Base-by-base conservation (phyloP, 805 yeast genomes). In the Ogataea trehalophila region DNA sequence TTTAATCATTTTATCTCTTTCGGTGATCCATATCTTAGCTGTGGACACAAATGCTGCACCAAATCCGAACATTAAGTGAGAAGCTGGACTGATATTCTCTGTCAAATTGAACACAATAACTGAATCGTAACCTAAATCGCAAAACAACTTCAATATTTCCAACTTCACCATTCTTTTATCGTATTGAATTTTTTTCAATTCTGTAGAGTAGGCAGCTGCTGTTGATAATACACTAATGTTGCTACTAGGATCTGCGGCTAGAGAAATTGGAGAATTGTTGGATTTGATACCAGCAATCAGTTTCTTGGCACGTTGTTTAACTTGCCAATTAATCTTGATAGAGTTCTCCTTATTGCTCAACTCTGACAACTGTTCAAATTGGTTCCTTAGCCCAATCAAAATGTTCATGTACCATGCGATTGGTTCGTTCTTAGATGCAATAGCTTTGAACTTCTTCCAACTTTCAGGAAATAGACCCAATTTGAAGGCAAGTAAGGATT, bases 331-430 rank as follows among this genome's bases (percentile, higher is more conserved):
- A 40, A 84, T 76, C 51, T 70, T 73, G 33, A 81, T 52, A 45
- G 79, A 81, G 53, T 74, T 65, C 55, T 81, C 85, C 53, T 72
- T 72, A 39, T 70, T 75, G 14, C 66, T 62, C 22, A 79, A 65
- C n/a, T 58, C 58, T 38, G 67, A 66, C 44, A 79, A 65, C 45
- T 71, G 69, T 16, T 62, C 65, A 59, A 74, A 72, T 20, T 80
- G 76, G 47, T 74, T 74, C 59, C 79, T 77, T 43, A 83, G 60
- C 1, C 80, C 80, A 15, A 82, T 61, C 48, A 84, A 53, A 17
- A 86, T 79, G 57, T 81, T 86, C 46, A 73, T 73, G 66, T 81
- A 81, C 91, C 92, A 85, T 0, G 87, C 80, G 36, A 77, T 67
- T 2, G 81, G 70, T 62, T 82, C 88, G 60, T 85, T 88, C 56